Conservation (phyloP, 148 eudicot genomes). For the Fagopyrum esculentum region DNA sequence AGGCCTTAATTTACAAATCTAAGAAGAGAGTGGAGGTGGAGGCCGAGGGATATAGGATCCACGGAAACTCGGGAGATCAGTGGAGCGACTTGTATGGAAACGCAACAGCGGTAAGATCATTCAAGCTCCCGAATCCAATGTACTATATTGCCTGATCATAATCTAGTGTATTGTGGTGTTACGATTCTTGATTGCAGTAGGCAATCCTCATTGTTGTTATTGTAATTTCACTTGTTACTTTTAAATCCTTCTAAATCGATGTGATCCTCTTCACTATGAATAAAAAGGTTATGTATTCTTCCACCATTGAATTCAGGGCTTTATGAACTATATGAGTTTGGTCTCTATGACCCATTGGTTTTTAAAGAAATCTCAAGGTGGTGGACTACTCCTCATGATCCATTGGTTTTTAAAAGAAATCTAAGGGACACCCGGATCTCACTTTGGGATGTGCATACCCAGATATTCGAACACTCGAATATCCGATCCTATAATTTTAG, state of each 20-base stretch:
- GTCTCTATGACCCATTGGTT: too few species aligned
- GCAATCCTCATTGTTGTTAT: conserved; percentile 1
- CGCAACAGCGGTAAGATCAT: conserved; percentile 59
- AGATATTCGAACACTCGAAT: too few species aligned
- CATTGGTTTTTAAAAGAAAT: too few species aligned
- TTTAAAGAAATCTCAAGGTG: too few species aligned
- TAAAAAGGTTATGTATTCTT: too few species aligned
- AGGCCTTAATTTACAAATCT: conserved; percentile 60
- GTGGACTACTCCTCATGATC: too few species aligned
- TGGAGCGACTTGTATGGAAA: conserved; percentile 86
- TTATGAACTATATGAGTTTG: too few species aligned
- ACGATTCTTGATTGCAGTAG: background rate
- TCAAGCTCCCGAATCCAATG: conserved; percentile 83
- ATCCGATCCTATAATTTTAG: too few species aligned
- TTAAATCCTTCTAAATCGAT: background rate
- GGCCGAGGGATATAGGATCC: conserved; percentile 58
- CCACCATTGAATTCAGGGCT: too few species aligned
- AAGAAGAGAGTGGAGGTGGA: conserved; percentile 61
- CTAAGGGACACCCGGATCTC: too few species aligned
- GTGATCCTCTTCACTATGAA: background rate
- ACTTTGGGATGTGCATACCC: too few species aligned
- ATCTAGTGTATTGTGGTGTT: background rate
- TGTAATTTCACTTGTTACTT: conserved; percentile 3
- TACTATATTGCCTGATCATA: conserved; percentile 52
- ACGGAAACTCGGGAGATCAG: conserved; percentile 87